Conservation (phyloP, 192 early-diverging fungal species). For the Coemansia sp. region DNA sequence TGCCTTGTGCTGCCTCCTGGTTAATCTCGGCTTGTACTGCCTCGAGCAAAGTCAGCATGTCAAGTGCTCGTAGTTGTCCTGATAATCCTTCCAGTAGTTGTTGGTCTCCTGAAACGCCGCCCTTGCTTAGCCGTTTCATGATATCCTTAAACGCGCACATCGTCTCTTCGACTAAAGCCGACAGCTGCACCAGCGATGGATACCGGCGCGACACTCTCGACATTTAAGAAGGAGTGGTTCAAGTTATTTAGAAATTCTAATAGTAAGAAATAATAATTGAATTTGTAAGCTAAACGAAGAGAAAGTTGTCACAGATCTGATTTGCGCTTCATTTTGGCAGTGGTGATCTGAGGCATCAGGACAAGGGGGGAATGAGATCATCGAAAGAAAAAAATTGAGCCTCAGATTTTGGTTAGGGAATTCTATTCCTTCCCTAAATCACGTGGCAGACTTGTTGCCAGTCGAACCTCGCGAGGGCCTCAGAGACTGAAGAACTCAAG, state of each 20-base stretch:
- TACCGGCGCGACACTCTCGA: slow-evolving; percentile 25
- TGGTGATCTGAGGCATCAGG: background rate
- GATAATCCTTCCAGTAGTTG: slow-evolving; percentile 16
- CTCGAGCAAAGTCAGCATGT: slow-evolving; percentile 16
- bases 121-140: slow-evolving; percentile 38
- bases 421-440: too few species aligned
- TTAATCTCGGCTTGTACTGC: slow-evolving; percentile 29
- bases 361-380: background rate
- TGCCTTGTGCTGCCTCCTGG: background rate
- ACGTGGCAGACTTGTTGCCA: too few species aligned
- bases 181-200: slow-evolving; percentile 26
- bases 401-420: background rate
- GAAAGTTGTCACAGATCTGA: background rate
- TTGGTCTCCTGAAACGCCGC: slow-evolving; percentile 32
- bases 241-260: background rate
- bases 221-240: background rate
- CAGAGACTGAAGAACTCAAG: too few species aligned
- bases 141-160: slow-evolving; percentile 17
- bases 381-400: background rate
- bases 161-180: slow-evolving; percentile 4
- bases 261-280: background rate
- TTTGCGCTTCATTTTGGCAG: background rate
- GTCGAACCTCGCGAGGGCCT: too few species aligned
- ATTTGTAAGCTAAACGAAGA: background rate
- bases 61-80: slow-evolving; percentile 7